A percentile compares a stretch with the other conserved stretches of the same genome.
phyloP scores from a whole-genome alignment of 805 yeast species.

The Kuraishia hungarica region DNA sequence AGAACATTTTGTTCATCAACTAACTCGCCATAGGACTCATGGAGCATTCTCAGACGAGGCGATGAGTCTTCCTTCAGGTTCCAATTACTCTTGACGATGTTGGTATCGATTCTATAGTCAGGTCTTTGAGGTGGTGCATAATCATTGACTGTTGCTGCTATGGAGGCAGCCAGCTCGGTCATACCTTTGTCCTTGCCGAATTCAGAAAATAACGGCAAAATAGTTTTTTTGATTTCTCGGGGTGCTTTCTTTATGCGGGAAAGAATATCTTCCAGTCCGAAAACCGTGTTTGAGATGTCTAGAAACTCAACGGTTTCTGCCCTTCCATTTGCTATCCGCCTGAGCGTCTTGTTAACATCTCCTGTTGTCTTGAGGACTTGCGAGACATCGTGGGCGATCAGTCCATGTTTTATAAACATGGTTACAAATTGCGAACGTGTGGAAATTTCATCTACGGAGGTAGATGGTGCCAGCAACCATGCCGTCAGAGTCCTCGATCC shows the following conservation, averaged over 20 bases:
- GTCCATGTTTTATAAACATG: slow-evolving; percentile 25
- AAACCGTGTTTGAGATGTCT: slow-evolving; percentile 19
- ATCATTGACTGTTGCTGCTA: neutral
- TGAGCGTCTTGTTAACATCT: slow-evolving; percentile 54
- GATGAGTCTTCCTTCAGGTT: slow-evolving; percentile 15
- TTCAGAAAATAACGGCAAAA: slow-evolving; percentile 13
- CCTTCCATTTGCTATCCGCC: slow-evolving; percentile 38
- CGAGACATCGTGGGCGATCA: slow-evolving; percentile 22
- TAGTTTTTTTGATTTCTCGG: slow-evolving; percentile 1
- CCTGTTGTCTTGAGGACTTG: slow-evolving; percentile 33
- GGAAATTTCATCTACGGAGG: slow-evolving; percentile 45
- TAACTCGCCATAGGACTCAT: slow-evolving; percentile 12
- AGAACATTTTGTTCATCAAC: slow-evolving; percentile 5
- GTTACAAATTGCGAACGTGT: slow-evolving; percentile 46
- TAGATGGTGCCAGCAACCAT: slow-evolving; percentile 79
- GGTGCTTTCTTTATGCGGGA: slow-evolving; percentile 8
- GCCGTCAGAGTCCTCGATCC: slow-evolving; percentile 74
- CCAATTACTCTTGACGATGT: slow-evolving; percentile 17
- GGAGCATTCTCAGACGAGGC: slow-evolving; percentile 7
- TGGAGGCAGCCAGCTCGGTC: slow-evolving; percentile 1
- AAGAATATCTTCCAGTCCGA: slow-evolving; percentile 19
- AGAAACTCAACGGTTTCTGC: slow-evolving; percentile 21
- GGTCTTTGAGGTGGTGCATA: slow-evolving; percentile 5
- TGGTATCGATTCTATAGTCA: slow-evolving; percentile 13
- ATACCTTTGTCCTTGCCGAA: slow-evolving; percentile 9